Evolutionary conservation across 257 asterid species (phyloP), one percentile per base, ranked within the genome.

Genomic region (Rehmannia glutinosa): DNA sequence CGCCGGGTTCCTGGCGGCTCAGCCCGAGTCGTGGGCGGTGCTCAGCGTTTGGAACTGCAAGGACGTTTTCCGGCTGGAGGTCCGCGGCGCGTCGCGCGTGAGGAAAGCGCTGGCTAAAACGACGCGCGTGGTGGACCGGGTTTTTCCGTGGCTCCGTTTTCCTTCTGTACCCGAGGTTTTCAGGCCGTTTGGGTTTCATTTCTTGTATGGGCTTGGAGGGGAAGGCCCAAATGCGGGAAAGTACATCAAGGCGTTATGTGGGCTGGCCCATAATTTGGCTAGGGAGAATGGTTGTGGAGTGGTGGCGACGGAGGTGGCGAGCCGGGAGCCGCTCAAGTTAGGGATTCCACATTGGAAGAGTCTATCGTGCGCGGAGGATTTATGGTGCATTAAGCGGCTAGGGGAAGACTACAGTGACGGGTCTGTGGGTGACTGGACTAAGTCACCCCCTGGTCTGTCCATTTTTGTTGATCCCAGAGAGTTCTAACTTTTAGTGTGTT

Each of bases 401-500:
- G 90, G 86, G 75, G 95, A 84, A 41, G 83, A 74, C 67, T 82
- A 77, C 56, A 82, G 87, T 72, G 95, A 89, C 77, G 86, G 81
- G 62, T 42, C 82, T 12, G 80, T 79, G 10, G 95, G 89, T 61
- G 95, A 90, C 72, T 90, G 95, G 97, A 85, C 87, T 0, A 87
- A 87, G 74, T 87, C 93, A 30, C 84, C 77, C 16, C 86, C 93
- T 62, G 86, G 83, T 30, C 65, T 47, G 38, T 87, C 95, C 27
- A 81, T 87, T 77, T 90, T 90, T 82, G 95, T 90, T 69, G 97
- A 90, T 82, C 97, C 95, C 5, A 83, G 97, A 64, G 97, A 87
- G 75, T 73, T 90, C 74, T 85, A 74, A 65, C 42, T 32, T 8
- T 17, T 46, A 35, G 32, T 43, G 56, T 20, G 6, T 17, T 23